Base-by-base conservation (phyloP, 2,329 filamentous ascomycete species). In the Beauveria pseudobassiana region DNA sequence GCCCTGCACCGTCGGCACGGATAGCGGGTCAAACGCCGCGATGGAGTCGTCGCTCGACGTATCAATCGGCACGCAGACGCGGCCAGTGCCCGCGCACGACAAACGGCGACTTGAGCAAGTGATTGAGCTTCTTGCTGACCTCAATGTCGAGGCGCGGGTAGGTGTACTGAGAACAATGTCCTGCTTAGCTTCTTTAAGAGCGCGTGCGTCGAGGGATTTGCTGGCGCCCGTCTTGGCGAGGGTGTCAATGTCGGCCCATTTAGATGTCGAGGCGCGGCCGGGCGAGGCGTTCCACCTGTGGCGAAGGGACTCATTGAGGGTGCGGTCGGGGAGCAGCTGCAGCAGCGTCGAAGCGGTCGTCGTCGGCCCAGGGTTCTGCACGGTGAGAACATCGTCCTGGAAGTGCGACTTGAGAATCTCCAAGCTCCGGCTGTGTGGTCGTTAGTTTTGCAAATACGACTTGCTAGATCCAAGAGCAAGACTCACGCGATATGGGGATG, bases 131-230 rank as follows among this genome's bases (percentile, higher is more conserved):
- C 80, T 98, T 98, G 71, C 90, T 95, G 72, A 99, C 95, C 75
- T 96, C 92, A 64, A 95, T 93, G 80, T 99, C 95, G 60, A 99
- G 89, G 45, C 95, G 88, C 3, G 95, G 95, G 75, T 99, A 99
- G 7, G 95, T 97, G 77, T 99, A 98, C 76, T 99, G 34, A 99
- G 84, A 3, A 98, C 87, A 64, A 99, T 90, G 71, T 98, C 95
- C 73, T 97, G 92, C 76, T 97, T 98, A 24, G 92, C 91, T 69
- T 97, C 91, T 9, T 89, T 82, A 14, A 99, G 82, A 2, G 87
- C 85, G 65, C 82, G 85, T 0, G 86, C 75, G 67, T 95, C 87
- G n/a, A 96, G 82, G 10, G 82, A 81, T 69, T 86, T 88, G 71
- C 86, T 86, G 30, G 85, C 85, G 40, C 90, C 89, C 1, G 87